Conservation (phyloP, 345 rosid genomes). For the Aethionema arabicum region DNA sequence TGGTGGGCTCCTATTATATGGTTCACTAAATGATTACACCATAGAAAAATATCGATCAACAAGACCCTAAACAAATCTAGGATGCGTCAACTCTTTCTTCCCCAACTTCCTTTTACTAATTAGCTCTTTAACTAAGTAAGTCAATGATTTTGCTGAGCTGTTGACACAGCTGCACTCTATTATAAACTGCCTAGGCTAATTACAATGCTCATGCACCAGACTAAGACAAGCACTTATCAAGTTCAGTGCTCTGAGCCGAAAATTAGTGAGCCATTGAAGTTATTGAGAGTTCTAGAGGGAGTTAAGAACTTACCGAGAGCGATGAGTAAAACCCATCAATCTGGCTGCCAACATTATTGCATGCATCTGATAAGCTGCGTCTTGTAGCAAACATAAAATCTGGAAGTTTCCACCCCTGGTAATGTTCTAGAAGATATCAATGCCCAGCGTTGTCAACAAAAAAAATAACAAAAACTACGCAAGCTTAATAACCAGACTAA, state of each 20-base stretch:
- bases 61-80: no score
- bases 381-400: slow-evolving; percentile 95
- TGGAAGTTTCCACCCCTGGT: slow-evolving; percentile 92
- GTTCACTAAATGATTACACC: no score
- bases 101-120: no score
- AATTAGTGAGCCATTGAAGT: background rate
- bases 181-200: no score
- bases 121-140: no score
- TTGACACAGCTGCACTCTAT: no score
- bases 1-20: no score
- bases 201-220: no score
- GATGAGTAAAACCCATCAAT: slow-evolving; percentile 75
- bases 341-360: slow-evolving; percentile 65
- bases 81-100: no score
- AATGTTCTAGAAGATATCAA: slow-evolving; percentile 21
- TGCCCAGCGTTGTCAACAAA: background rate
- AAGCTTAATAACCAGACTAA: slow-evolving; percentile 4
- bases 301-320: slow-evolving; percentile 51
- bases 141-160: no score
- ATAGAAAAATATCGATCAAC: no score
- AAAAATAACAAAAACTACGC: background rate
- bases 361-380: slow-evolving; percentile 83
- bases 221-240: background rate
- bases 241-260: background rate
- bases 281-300: slow-evolving; percentile 3